Conservation (phyloP, 129 eudicot genomes). For the Dittrichia graveolens region DNA sequence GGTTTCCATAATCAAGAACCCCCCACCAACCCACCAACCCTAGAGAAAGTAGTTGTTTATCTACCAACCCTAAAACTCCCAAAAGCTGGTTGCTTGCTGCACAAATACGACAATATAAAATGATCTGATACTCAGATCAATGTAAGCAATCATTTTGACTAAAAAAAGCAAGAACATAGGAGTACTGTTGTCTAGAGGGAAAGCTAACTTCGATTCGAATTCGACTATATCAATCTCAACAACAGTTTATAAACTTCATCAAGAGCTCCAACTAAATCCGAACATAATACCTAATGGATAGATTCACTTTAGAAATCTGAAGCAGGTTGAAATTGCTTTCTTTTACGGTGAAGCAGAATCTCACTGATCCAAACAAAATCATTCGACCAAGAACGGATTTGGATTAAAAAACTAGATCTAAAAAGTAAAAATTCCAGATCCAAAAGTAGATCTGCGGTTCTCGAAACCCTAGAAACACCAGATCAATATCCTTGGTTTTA, state of each 20-base stretch:
- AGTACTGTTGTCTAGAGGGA: neutral
- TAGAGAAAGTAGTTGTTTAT: neutral
- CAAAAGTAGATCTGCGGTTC: slow-evolving; percentile 41
- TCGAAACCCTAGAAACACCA: slow-evolving; percentile 28
- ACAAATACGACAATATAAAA: slow-evolving; percentile 15
- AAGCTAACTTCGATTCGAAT: slow-evolving; percentile 3
- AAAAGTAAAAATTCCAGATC: slow-evolving; percentile 6
- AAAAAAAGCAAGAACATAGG: neutral
- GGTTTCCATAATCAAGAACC: slow-evolving; percentile 6
- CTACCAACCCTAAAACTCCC: slow-evolving; percentile 26
- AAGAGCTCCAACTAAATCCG: neutral
- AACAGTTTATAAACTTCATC: neutral
- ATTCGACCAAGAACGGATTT: neutral
- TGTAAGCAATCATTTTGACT: slow-evolving; percentile 7
- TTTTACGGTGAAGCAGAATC: slow-evolving; percentile 32
- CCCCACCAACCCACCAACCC: slow-evolving; percentile 15
- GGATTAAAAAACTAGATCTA: slow-evolving; percentile 31
- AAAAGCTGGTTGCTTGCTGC: slow-evolving; percentile 3
- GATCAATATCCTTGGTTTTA: slow-evolving; percentile 17
- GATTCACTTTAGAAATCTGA: slow-evolving; percentile 19
- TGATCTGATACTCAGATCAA: neutral
- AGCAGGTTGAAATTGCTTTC: slow-evolving; percentile 21
- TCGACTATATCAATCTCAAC: slow-evolving; percentile 8
- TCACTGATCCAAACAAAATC: slow-evolving; percentile 32
- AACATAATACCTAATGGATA: slow-evolving; percentile 31